phyloP scores from a whole-genome alignment of 106 monocot species.

The Agapanthus africanus region DNA sequence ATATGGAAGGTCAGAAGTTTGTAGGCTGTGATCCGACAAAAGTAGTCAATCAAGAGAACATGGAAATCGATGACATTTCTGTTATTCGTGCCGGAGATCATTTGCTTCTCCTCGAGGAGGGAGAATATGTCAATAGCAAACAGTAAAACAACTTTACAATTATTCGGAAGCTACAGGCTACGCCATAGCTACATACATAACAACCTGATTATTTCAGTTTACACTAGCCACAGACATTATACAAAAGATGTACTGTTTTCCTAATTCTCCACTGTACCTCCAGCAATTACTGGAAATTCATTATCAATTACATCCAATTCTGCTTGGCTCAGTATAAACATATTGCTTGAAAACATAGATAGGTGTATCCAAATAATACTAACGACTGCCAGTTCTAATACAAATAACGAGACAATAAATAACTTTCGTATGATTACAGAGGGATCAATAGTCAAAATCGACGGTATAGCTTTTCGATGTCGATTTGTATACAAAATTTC shows the following conservation, averaged over 20 bases:
- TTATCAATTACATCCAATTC: background rate
- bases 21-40: conserved; percentile 17
- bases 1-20: conserved; percentile 35
- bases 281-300: no score
- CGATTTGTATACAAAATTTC: background rate
- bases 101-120: conserved; percentile 28
- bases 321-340: background rate
- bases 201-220: no score
- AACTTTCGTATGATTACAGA: no score
- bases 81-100: conserved; percentile 44
- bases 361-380: background rate
- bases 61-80: conserved; percentile 45
- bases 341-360: background rate
- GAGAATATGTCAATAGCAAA: conserved; percentile 11
- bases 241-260: conserved; percentile 2
- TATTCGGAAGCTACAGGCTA: background rate
- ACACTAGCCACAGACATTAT: no score
- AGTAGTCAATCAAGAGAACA: conserved; percentile 35
- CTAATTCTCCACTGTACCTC: background rate
- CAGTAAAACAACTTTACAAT: background rate
- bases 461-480: background rate
- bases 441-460: conserved; percentile 8
- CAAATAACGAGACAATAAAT: background rate
- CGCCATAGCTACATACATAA: no score
- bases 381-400: background rate